Evolutionary conservation across 768 basidiomycete species (phyloP), one percentile per base, ranked within the genome.

Genomic region (Boletus rex-veris): DNA sequence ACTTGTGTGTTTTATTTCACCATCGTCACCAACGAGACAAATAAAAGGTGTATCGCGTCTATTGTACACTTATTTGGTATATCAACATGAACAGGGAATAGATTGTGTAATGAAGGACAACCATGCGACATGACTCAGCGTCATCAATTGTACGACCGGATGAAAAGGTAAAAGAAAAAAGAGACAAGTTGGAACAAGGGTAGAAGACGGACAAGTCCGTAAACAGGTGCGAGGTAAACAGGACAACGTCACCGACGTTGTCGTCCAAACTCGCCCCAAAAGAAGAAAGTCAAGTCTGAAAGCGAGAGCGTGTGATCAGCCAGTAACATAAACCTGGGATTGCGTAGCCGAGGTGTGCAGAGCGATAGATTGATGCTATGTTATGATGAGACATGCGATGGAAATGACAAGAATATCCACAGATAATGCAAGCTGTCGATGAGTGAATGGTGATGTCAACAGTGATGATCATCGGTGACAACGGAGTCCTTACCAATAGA

Each of bases 321-420:
- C 31, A 31, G 42, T 14, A 39, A 41, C 31, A 30, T 21, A n/a
- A 41, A 33, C 33, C 42, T 39, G 50, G 26, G 12, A 15, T 51
- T 14, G 40, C 44, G 37, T 45, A 33, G 45, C 39, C 28, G 18
- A 12, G 21, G n/a, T 15, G 19, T 9, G 21, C 45, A 48, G 47
- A 40, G 55, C 12, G 61, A 62, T 68, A 69, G 55, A 26, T 52
- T 58, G 63, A 57, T 62, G 63, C 58, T 68, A 70, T 70, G 69
- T 40, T 58, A 61, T 54, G 65, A 58, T 57, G 19, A 48, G 53
- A 46, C 63, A 65, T 68, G 68, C 68, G 48, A 55, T 47, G 53
- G 21, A 53, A 54, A 55, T 40, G 61, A 43, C 54, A 64, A 52
- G 63, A 63, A 53, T 58, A 65, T 65, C 64, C 62, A 68, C 69